Base-by-base conservation (phyloP, 2,329 filamentous ascomycete genomes). In the Keithomyces neogunnii region DNA sequence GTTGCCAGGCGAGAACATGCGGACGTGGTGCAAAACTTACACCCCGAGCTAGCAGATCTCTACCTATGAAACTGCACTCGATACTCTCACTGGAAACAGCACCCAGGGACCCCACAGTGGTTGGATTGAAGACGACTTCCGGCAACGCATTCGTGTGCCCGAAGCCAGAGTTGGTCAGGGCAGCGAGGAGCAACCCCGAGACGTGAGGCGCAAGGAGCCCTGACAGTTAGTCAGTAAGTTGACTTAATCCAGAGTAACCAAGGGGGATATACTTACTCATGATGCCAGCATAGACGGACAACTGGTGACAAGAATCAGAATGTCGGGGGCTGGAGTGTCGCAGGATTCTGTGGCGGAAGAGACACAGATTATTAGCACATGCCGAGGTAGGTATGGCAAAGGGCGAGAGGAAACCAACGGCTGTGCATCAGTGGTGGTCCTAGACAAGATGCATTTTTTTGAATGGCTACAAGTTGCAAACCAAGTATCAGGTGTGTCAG, bases 21-120 rank as follows among this genome's bases (percentile, higher is more conserved):
- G 3, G 19, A 19, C 19, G 19, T 19, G 30, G n/a, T 10, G 13
- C 3, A 11, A n/a, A 30, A 66, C 73, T 44, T 64, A 77, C 78
- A 3, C 78, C 77, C 19, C 67, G 64, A 26, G 69, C 66, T 31
- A 89, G 66, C 19, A 88, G 71, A 43, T 85, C 75, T 30, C 79
- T 77, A 2, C 87, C 87, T 59, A 89, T 84, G 33, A 74, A 64
- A 55, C 84, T 89, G 63, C 87, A 91, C 56, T 86, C 77, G 3
- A 72, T 66, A 59, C 77, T 83, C 65, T 90, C 86, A 49, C 83
- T 85, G 10, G 86, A 84, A 26, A 89, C 82, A 35, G 85, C 87
- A 29, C 86, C 86, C 26, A 56, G 59, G 10, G 53, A 59, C n/a
- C 62, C 62, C 31, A 30, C 49, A 4, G 47, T 4, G 1, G 51